Evolutionary conservation across 495 filamentous ascomycete species (phyloP).

Genomic region (Penicillium herquei): DNA sequence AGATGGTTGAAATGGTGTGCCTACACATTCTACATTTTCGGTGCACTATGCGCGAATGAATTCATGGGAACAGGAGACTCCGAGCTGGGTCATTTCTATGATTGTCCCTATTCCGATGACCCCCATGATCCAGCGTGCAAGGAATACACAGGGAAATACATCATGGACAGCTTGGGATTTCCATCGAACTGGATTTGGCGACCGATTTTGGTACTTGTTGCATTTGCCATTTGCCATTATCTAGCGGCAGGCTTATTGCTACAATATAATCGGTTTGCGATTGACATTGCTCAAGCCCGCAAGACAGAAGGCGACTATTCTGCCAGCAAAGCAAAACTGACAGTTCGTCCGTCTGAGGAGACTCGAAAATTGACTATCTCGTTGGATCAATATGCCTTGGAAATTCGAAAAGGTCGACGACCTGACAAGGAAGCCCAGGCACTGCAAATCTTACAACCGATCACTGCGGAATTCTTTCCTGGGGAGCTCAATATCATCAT

Average conservation of each 20-base stretch:
- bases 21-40: conserved; percentile 64
- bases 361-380: conserved; percentile 57
- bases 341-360: conserved; percentile 46
- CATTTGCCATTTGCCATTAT: conserved; percentile 57
- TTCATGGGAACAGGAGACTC: conserved; percentile 51
- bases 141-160: conserved; percentile 63
- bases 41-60: conserved; percentile 65
- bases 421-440: conserved; percentile 43
- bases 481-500: conserved; percentile 71
- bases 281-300: conserved; percentile 57
- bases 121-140: conserved; percentile 58
- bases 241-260: conserved; percentile 54
- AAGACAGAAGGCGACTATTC: conserved; percentile 54
- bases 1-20: conserved; percentile 65
- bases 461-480: conserved; percentile 60
- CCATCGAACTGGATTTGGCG: conserved; percentile 60
- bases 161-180: conserved; percentile 64
- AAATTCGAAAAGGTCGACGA: conserved; percentile 56
- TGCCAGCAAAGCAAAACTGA: conserved; percentile 61
- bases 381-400: conserved; percentile 58
- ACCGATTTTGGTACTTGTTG: conserved; percentile 59
- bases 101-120: conserved; percentile 60
- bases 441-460: conserved; percentile 60
- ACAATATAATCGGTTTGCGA: conserved; percentile 56
- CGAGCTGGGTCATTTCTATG: conserved; percentile 55